Base-by-base conservation (phyloP, 257 asterid genomes). In the Nicotiana attenuata region DNA sequence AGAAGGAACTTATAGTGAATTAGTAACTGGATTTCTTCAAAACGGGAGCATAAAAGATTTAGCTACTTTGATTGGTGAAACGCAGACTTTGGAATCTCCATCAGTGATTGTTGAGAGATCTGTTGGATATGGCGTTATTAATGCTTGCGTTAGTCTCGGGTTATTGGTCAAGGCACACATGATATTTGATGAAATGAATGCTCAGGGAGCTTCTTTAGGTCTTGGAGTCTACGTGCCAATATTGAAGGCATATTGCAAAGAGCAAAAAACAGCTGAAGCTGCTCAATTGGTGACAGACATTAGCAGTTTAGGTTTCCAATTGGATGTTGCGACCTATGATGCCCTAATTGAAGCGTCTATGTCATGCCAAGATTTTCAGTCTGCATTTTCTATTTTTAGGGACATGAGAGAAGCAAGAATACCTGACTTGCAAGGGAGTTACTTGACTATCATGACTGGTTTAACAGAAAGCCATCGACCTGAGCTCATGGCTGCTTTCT, bases 391-490 rank as follows among this genome's bases (percentile, higher is more conserved):
- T 77, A 60, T 96, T 64, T 96, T 94, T 76, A 93, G 97, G 73
- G 99, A 94, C 90, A 96, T 96, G 99, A 93, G 97, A 85, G 97
- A 90, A 85, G 86, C 97, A 15, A 91, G 98, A 80, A 76, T 84
- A n/a, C 76, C 84, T 2, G 96, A 94, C 22, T 85, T 94, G 81
- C 93, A 89, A 80, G 91, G 88, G 26, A 87, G 98, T 83, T 96
- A 96, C 84, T 85, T 96, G 86, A 94, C 98, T 4, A 92, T 96
- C 86, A 93, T 96, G 97, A 96, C 98, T 2, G 99, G 99, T 35
- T 87, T 96, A 82, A 96, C 97, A 5, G 99, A 94, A 81, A 92
- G 92, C 65, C 99, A 92, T 81, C 89, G 99, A 57, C 98, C 99
- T 38, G 99, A 96, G 78, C 92, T 96, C 78, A 94, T 96, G 98